phyloP scores from a whole-genome alignment of 2,329 filamentous ascomycete genomes.

The Trichophyton simii region DNA sequence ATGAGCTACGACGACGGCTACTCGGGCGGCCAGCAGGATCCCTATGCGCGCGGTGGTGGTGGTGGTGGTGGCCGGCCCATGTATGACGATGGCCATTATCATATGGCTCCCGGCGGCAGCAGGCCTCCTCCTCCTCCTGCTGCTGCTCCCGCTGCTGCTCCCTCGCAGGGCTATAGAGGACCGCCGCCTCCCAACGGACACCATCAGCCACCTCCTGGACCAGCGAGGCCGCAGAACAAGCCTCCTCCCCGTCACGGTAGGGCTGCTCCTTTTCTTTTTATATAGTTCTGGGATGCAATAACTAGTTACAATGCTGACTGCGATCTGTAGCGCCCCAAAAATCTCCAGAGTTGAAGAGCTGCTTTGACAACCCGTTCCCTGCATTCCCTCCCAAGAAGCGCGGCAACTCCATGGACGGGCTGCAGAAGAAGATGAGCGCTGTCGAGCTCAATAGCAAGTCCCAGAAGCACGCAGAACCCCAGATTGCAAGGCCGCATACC shows the following conservation, averaged over 20 bases:
- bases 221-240: not conserved
- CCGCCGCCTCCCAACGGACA: conserved; percentile 17
- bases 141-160: conserved; percentile 2
- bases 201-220: conserved; percentile 17
- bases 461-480: conserved; percentile 17
- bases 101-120: conserved; percentile 17
- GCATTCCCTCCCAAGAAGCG: conserved; percentile 24
- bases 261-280: too few species aligned
- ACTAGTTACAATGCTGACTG: too few species aligned
- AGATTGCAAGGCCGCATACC: conserved; percentile 26
- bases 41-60: not conserved
- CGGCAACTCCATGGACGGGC: conserved; percentile 24
- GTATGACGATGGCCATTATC: conserved; percentile 3
- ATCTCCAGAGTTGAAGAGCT: conserved; percentile 8
- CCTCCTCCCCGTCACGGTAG: too few species aligned
- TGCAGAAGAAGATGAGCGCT: conserved; percentile 30
- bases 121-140: conserved; percentile 24
- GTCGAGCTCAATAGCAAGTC: conserved; percentile 23
- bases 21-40: not conserved
- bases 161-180: conserved; percentile 14
- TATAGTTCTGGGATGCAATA: too few species aligned
- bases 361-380: conserved; percentile 41
- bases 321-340: not conserved
- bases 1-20: not conserved
- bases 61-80: not conserved